These are phyloP conservation scores for Phaffia tasmanica DNA, from an alignment of 768 basidiomycete genomes.

Conservation along the genomic window DNA sequence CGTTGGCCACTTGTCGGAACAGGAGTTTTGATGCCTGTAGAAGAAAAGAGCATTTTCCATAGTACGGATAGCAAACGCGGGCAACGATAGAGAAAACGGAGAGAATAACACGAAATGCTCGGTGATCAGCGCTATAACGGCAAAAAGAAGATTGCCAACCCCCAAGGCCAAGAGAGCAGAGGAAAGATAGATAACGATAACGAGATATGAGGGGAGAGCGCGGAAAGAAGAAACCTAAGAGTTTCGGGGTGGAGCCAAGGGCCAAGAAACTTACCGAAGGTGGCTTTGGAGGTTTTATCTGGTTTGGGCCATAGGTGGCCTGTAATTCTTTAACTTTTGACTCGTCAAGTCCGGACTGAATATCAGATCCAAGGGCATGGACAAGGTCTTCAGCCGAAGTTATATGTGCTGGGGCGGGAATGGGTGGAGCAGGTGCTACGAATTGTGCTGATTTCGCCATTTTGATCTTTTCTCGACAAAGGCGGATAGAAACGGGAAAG, in stretches of 20 bases:
- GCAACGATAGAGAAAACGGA: neutral
- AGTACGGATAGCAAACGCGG: too few relatives aligned
- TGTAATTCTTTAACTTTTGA: conserved; percentile 30
- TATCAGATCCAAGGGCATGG: conserved; percentile 31
- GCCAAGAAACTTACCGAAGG: conserved; percentile 23
- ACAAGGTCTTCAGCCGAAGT: conserved; percentile 32
- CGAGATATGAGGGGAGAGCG: neutral
- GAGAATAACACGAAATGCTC: neutral
- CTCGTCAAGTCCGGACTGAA: conserved; percentile 32
- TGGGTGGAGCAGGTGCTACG: conserved; percentile 13
- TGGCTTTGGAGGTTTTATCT: conserved; percentile 35
- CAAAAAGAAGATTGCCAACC: neutral
- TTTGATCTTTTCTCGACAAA: too few relatives aligned
- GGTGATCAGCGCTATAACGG: neutral
- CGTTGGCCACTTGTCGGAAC: conserved; percentile 39
- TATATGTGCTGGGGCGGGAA: conserved; percentile 30
- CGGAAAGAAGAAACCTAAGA: conserved; percentile 27
- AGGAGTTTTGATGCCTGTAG: conserved; percentile 28
- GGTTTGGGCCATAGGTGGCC: conserved; percentile 35
- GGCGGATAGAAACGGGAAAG: too few relatives aligned
- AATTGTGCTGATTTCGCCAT: neutral
- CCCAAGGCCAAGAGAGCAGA: neutral
- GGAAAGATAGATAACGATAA: too few relatives aligned
- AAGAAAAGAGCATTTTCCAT: conserved; percentile 30
- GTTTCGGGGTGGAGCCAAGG: neutral